phyloP scores from a whole-genome alignment of 192 early-diverging fungal genomes.

The Dimargaris xerosporica region DNA sequence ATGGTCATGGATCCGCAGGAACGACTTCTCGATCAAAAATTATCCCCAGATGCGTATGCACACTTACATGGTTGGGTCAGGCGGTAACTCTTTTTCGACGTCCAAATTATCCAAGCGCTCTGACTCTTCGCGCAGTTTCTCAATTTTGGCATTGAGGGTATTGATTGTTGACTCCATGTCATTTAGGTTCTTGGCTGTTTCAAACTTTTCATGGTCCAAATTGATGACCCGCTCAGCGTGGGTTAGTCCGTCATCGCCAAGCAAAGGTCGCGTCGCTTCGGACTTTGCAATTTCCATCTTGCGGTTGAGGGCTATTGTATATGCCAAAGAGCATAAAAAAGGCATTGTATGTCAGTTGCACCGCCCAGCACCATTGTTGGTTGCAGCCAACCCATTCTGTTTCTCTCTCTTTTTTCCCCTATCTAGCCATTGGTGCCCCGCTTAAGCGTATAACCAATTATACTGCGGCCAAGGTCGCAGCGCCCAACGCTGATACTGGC shows the following conservation, averaged over 20 bases:
- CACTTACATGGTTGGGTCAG: neutral
- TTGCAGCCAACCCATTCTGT: neutral
- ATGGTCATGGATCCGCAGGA: neutral
- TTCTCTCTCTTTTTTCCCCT: neutral
- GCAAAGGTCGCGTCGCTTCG: neutral
- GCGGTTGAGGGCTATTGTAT: neutral
- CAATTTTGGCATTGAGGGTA: neutral
- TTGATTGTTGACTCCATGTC: neutral
- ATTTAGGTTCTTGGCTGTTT: neutral
- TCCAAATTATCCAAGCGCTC: neutral
- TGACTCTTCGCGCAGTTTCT: neutral
- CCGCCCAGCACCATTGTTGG: neutral
- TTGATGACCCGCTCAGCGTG: slow-evolving; percentile 2
- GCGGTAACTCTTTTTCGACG: slow-evolving; percentile 8
- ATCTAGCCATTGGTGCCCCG: neutral
- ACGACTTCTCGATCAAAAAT: too few species aligned
- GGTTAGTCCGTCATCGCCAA: slow-evolving; percentile 9
- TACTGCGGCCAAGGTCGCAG: neutral
- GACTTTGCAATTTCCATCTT: slow-evolving; percentile 2
- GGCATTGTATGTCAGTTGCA: neutral
- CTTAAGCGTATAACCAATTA: neutral
- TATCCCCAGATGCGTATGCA: neutral
- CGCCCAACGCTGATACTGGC: neutral
- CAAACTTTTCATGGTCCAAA: slow-evolving; percentile 6
- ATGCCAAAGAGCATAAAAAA: neutral